These are phyloP conservation scores for Tricholoma hemisulphureum DNA, from an alignment of 768 basidiomycete species.

Conservation along the genomic window DNA sequence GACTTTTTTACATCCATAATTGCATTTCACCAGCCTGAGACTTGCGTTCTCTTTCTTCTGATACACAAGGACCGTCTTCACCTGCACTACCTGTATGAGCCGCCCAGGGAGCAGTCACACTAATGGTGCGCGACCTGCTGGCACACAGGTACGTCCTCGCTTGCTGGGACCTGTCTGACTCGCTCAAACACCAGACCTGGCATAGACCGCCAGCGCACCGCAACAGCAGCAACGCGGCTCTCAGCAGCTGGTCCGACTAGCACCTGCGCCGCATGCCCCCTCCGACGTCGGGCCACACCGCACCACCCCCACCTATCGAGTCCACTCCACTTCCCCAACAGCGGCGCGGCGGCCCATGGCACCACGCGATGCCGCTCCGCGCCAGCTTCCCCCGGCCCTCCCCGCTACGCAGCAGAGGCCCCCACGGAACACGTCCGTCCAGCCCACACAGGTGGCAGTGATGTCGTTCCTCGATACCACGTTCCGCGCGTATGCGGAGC, in stretches of 20 bases:
- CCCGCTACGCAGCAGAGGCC: neutral
- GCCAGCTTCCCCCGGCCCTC: neutral
- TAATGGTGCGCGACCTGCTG: neutral
- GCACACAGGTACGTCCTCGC: neutral
- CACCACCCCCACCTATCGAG: neutral
- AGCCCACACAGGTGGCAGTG: neutral
- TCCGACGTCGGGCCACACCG: neutral
- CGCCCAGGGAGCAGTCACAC: neutral
- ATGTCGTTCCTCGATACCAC: conserved; percentile 25
- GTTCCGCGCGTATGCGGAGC: conserved; percentile 28
- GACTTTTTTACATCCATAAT: neutral
- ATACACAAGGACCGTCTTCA: no score
- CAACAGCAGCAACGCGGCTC: neutral
- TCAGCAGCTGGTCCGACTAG: neutral
- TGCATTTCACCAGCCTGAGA: no score
- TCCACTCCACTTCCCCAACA: neutral
- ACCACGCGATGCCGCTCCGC: neutral
- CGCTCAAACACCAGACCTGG: neutral
- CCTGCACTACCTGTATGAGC: neutral
- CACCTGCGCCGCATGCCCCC: neutral
- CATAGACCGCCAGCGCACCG: neutral
- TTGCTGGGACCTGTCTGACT: neutral
- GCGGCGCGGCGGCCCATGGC: neutral
- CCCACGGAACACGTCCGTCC: neutral
- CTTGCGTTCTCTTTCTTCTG: no score